A percentile compares a stretch with the other conserved stretches of the same genome.
phyloP scores from a whole-genome alignment of 1,284 basidiomycete genomes.

The Cerioporus squamosus region DNA sequence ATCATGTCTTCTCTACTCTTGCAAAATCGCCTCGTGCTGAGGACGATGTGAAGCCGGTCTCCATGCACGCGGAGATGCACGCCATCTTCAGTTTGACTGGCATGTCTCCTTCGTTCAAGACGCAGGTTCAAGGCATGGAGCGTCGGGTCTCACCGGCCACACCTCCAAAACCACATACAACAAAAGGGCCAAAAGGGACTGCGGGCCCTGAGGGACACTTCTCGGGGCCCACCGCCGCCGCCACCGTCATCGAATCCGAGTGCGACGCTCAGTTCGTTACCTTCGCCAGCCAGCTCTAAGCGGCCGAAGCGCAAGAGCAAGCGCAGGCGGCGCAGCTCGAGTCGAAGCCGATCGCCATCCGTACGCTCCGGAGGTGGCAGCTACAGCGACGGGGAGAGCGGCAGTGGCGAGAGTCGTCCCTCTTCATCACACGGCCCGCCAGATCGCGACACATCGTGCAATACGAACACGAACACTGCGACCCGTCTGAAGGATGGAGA shows the following conservation, averaged over 20 bases:
- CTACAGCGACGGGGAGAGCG: conserved; percentile 20
- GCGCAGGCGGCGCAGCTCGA: conserved; percentile 10
- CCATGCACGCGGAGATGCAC: conserved; percentile 69
- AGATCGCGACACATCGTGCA: background rate
- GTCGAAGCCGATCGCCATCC: background rate
- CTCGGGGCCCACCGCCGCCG: conserved; percentile 27
- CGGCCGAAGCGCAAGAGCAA: conserved; percentile 21
- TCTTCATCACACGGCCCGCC: conserved; percentile 1
- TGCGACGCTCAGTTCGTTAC: conserved; percentile 1
- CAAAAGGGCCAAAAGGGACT: conserved; percentile 35
- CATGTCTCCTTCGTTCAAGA: conserved; percentile 57
- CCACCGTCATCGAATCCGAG: background rate
- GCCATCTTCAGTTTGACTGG: conserved; percentile 57
- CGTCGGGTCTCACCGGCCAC: conserved; percentile 35
- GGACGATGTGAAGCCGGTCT: conserved; percentile 42
- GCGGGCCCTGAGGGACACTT: conserved; percentile 25
- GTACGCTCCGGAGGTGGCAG: conserved; percentile 10
- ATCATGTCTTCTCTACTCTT: background rate
- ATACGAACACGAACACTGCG: background rate
- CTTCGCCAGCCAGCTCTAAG: conserved; percentile 12
- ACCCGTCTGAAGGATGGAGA: conserved; percentile 23
- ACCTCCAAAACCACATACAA: conserved; percentile 32
- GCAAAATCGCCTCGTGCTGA: background rate
- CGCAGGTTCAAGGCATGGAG: conserved; percentile 51
- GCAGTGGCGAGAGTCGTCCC: conserved; percentile 12